These are phyloP conservation scores for Tetraselmis chui DNA, from an alignment of 139 green algal genomes.

Conservation along the genomic window DNA sequence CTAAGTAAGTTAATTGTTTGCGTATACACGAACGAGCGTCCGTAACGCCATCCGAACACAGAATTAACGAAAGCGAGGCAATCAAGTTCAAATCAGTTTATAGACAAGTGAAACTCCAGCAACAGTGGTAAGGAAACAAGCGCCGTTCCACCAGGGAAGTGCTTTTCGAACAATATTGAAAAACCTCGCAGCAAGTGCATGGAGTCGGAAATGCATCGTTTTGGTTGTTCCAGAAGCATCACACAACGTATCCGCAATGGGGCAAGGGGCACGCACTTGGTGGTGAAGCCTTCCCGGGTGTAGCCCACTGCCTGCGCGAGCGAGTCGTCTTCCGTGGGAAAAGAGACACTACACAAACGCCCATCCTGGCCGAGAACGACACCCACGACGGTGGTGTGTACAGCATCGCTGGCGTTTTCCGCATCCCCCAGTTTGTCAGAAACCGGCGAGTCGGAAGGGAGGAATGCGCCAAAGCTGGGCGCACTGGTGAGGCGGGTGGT, in stretches of 20 bases:
- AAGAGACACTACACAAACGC: background rate
- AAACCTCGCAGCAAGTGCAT: too few species aligned
- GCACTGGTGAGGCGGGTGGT: background rate
- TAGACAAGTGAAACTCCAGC: too few species aligned
- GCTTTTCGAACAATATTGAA: too few species aligned
- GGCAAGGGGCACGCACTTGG: background rate
- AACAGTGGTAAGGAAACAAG: too few species aligned
- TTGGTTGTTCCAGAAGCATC: background rate
- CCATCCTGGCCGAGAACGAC: background rate
- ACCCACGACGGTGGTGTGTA: background rate
- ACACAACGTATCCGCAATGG: background rate
- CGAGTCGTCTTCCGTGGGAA: background rate
- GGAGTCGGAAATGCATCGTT: background rate
- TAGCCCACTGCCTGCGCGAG: background rate
- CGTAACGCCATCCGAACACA: too few species aligned
- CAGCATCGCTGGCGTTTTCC: background rate
- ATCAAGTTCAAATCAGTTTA: too few species aligned
- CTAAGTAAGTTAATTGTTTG: too few species aligned
- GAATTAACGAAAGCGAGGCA: too few species aligned
- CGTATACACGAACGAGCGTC: too few species aligned
- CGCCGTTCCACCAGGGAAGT: too few species aligned
- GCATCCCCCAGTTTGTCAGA: too few species aligned
- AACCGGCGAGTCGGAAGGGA: too few species aligned
- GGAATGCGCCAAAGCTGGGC: background rate
- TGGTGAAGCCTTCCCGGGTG: background rate